phyloP scores from a whole-genome alignment of 2,329 filamentous ascomycete genomes.

The Ophiostoma piceae region DNA sequence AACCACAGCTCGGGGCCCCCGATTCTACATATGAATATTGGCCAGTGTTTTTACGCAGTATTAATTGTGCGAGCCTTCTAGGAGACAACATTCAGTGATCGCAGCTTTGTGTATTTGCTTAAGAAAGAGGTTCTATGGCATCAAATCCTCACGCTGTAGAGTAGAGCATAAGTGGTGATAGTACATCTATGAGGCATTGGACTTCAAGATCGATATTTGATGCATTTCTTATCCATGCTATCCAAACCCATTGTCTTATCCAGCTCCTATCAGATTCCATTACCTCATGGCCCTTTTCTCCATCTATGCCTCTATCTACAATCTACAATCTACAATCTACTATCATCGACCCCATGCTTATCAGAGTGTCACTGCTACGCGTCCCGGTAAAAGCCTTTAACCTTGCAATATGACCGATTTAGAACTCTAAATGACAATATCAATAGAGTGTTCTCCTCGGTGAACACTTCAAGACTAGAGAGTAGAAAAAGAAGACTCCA shows the following conservation, averaged over 20 bases:
- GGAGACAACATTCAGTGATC: too few relatives aligned
- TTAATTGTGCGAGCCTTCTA: neutral
- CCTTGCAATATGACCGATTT: neutral
- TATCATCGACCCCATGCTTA: neutral
- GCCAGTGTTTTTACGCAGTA: neutral
- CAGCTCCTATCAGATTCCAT: neutral
- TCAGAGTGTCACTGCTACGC: neutral
- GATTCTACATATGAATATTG: neutral
- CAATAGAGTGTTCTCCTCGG: neutral
- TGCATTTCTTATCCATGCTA: neutral
- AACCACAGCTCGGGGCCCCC: neutral
- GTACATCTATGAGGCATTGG: too few relatives aligned
- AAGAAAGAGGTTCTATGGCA: too few relatives aligned
- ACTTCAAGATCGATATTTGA: too few relatives aligned
- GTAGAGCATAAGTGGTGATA: too few relatives aligned
- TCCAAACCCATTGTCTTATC: neutral
- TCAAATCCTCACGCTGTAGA: too few relatives aligned
- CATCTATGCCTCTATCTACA: neutral
- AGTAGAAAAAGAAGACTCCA: neutral
- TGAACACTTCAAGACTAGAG: neutral
- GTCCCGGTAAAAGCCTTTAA: neutral
- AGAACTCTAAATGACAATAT: neutral
- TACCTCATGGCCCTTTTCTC: constrained; percentile 5
- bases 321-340: neutral
- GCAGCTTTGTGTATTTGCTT: too few relatives aligned